Evolutionary conservation across 805 yeast species (phyloP), one percentile per base, ranked within the genome.

Genomic region (Clavispora phyllophila): DNA sequence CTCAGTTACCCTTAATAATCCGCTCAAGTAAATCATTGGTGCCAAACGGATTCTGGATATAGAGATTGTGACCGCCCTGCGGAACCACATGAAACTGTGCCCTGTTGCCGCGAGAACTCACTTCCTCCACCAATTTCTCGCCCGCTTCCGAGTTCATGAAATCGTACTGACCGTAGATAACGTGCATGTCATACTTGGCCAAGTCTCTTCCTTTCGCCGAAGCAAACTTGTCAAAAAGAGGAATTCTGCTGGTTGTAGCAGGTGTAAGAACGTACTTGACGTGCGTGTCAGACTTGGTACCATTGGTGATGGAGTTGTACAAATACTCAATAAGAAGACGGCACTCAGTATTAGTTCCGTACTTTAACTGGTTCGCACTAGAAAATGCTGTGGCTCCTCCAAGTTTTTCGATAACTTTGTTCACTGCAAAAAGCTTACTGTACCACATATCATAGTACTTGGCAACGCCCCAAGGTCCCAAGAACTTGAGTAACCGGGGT

Each of bases 61-160:
- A 70, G 39, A 70, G 55, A 44, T 70, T 70, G 51, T 70, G 75
- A 1, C 75, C 75, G 9, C 73, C 72, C 42, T 68, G 70, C 2
- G 56, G 40, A 14, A 42, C 54, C n/a, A 34, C 40, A 25, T 52
- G 54, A 40, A 39, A 52, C 7, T 33, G 34, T 4, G 54, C 50
- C 17, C 18, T 29, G 3, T 38, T 37, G 4, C 37, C 42, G 14
- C 17, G 24, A 4, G 26, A 36, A 28, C 58, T 57, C 25, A 66
- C 44, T 10, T 49, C 38, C 2, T 53, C 46, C n/a, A 56, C 61
- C 40, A 70, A 48, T 35, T 57, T 62, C 17, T 49, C 42, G 5
- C 84, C 84, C 0, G 84, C 83, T 32, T 66, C 70, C 1, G 71
- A 60, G 53, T 79, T 73, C 93, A 84, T 85, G 72, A 86, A 85